phyloP scores from a whole-genome alignment of 441 rosid species.

The Pelargonium citronellum region DNA sequence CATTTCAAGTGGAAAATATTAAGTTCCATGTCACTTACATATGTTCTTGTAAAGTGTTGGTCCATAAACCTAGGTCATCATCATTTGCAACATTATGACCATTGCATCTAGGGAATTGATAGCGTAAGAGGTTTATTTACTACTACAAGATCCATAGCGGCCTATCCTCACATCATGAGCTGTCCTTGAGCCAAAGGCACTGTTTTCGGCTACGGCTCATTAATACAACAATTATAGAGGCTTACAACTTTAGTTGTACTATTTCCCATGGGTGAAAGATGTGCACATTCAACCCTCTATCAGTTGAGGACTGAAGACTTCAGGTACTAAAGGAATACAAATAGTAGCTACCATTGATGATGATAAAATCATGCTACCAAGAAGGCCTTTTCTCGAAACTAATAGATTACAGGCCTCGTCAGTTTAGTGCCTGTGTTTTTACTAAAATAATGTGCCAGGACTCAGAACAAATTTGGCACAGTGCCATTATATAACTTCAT shows the following conservation, averaged over 20 bases:
- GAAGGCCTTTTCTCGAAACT: not conserved
- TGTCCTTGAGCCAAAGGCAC: not conserved
- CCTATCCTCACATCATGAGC: not conserved
- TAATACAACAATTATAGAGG: not conserved
- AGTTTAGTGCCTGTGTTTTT: not conserved
- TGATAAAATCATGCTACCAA: not conserved
- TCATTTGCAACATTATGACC: not conserved
- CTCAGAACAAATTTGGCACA: not conserved
- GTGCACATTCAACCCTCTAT: not conserved
- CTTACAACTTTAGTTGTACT: not conserved
- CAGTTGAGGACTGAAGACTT: not conserved
- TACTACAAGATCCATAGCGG: not conserved
- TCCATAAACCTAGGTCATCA: not conserved
- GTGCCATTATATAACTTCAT: slow-evolving; percentile 9
- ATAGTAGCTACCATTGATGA: not conserved
- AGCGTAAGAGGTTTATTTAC: not conserved
- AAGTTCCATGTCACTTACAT: too few relatives aligned
- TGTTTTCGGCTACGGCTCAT: not conserved
- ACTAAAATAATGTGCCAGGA: not conserved
- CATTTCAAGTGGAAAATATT: not conserved
- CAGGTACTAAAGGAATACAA: not conserved
- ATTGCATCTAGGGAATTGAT: not conserved
- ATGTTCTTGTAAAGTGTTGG: too few relatives aligned
- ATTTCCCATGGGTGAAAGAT: not conserved
- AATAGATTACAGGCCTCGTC: not conserved